Evolutionary conservation across 2,329 filamentous ascomycete species (phyloP), one percentile per base, ranked within the genome.

Genomic region (Xylariaceae sp.): DNA sequence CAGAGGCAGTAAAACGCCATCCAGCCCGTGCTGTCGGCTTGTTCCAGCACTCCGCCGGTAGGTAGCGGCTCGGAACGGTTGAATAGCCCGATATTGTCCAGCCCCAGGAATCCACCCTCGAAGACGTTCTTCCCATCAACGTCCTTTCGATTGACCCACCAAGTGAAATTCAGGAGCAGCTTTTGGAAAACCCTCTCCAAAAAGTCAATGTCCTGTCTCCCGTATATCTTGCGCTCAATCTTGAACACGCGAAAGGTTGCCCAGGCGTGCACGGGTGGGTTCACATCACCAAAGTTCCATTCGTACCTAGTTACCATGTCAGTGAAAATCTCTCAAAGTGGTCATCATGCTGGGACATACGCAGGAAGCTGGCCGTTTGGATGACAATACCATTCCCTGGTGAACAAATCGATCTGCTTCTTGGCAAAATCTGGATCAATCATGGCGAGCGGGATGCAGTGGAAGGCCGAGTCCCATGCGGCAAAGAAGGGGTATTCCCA

Each of bases 401-500:
- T 96, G 56, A 96, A 90, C 26, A 96, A 65, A 56, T 96, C 92
- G 31, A 96, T 77, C 62, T 96, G 90, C 67, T 94, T 95, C 75
- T 96, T 96, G 35, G 90, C 89, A 51, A 95, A 95, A 26, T 95
- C 90, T 0, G 90, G 92, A 51, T 96, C 90, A 43, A 96, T 89
- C 89, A 96, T 95, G 24, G 92, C 85, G 40, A 96, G 64, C 0
- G 89, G 86, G 47, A 96, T 94, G 55, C 89, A 94, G 63, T 96
- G 92, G 61, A 96, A 96, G 5, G 89, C 90, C 35, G 84, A 90
- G 58, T 96, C 90, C 90, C 90, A 96, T 4, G 90, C 90, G 14
- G 89, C 89, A 57, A 95, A 95, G 67, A 95, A 96, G 0, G 90
- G 90, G 50, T 96, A 96, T 53, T 96, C 90, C 90, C 90, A 96